Base-by-base conservation (phyloP, 139 green algal genomes). In the Chlamydomonas sphaeroides region DNA sequence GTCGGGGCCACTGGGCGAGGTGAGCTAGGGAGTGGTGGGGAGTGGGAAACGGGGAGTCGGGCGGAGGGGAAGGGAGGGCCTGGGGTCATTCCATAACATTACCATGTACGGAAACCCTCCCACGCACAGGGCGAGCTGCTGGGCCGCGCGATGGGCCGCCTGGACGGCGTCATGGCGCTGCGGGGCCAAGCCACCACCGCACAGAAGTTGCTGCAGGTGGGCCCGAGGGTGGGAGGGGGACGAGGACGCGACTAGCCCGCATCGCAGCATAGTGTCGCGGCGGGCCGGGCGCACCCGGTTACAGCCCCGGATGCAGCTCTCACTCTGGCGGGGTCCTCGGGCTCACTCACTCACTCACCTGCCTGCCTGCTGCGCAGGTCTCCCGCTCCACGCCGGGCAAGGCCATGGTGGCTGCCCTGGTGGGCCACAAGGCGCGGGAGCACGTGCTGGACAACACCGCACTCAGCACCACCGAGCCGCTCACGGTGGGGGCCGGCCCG, bases 201-300 rank as follows among this genome's bases (percentile, higher is more conserved):
- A 0, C 39, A 68, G 5, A 91, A 92, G 78, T 79, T 94, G 80
- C 78, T 96, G 75, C 92, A 95, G 87, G 62, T 93, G 38, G 17
- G 56, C 10, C 4, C 51, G 51, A 17, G 15, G 87, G 62, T 92
- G 38, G 17, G 56, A 15, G 51, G 14, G 51, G 51, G 15, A 28
- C 51, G 10, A 10, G 14, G 45, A 51, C 45, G 14, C 14, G 45
- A 51, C 10, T 51, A 14, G 45, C 45, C 10, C 14, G 45, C 10
- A 21, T 21, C 45, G 45, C 14, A 14, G 45, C 45, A 21, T 51
- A 14, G 10, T 14, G 10, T 51, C 10, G 14, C 45, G 45, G 45
- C 45, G 10, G 10, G 45, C 45, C 45, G n/a, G n/a, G n/a, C n/a
- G n/a, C n/a, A n/a, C n/a, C n/a, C n/a, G n/a, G n/a, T n/a, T n/a